These are phyloP conservation scores for Stemphylium lycopersici DNA, from an alignment of 2,329 filamentous ascomycete species.

Conservation along the genomic window DNA sequence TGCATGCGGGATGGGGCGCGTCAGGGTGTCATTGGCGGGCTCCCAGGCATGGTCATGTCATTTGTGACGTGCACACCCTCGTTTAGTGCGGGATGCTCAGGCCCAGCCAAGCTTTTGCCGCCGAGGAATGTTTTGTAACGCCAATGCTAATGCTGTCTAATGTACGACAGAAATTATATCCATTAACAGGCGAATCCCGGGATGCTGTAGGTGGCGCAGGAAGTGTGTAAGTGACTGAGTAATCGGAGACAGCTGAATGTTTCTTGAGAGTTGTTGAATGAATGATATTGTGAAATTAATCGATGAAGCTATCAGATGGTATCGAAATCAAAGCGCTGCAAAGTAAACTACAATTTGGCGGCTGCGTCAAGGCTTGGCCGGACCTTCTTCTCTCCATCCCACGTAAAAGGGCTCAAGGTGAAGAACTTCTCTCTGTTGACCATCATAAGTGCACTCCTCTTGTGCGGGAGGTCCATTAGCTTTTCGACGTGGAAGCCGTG, in stretches of 20 bases:
- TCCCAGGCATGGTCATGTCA: not conserved
- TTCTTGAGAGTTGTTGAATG: not conserved
- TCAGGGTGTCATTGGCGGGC: slow-evolving; percentile 1
- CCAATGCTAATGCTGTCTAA: slow-evolving; percentile 7
- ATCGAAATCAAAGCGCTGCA: not conserved
- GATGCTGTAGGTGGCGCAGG: not conserved
- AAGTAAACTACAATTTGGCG: slow-evolving; percentile 35
- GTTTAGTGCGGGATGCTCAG: no score
- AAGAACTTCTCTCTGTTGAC: slow-evolving; percentile 73
- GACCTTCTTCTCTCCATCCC: slow-evolving; percentile 46
- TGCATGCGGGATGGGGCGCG: slow-evolving; percentile 16
- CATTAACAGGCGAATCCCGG: not conserved
- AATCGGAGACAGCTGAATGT: not conserved
- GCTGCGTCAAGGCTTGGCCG: slow-evolving; percentile 43
- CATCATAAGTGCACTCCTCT: slow-evolving; percentile 70
- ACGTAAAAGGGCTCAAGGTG: slow-evolving; percentile 64
- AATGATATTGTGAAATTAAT: not conserved
- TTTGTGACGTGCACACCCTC: no score
- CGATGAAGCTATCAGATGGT: not conserved
- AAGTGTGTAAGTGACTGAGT: not conserved
- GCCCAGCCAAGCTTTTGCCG: no score
- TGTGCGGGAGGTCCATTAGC: slow-evolving; percentile 74
- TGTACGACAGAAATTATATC: not conserved
- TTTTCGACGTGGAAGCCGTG: slow-evolving; percentile 76
- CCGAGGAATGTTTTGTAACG: not conserved